Base-by-base conservation (phyloP, 139 green algal species). In the Chlamydomonas sphaeroides region DNA sequence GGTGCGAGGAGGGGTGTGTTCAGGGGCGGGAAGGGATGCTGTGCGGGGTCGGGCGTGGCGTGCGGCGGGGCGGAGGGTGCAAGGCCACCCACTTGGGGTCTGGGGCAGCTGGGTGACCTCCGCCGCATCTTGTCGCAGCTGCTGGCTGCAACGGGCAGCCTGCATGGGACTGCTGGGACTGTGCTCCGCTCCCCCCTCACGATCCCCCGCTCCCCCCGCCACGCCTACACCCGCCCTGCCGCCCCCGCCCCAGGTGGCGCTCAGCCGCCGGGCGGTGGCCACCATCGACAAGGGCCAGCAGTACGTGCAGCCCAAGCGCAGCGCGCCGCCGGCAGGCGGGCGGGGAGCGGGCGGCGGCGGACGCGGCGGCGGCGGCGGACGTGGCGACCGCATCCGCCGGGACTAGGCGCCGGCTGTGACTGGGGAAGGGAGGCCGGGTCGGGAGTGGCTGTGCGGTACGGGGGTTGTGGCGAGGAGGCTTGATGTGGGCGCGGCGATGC, bases 331-430 rank as follows among this genome's bases (percentile, higher is more conserved):
- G 32, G 32, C 35, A 18, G 51, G 51, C 59, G n/a, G n/a, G 11
- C n/a, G n/a, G 1, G 59, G 59, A 30, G 59, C 30, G 30, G n/a
- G 59, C 1, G 11, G n/a, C 30, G 59, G 59, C 59, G 11, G 59
- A 2, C 30, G 59, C 59, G 49, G 71, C 26, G 51, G 71, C 7
- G 51, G 71, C 7, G 35, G 71, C 21, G 32, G 69, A 32, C 48
- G 69, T 32, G 48, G 48, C 39, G 71, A 78, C 33, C 71, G 71
- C 33, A 41, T 39, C 23, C 71, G 71, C 21, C 51, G 71, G 7
- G 30, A 39, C 48, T 78, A 63, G n/a, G n/a, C n/a, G n/a, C n/a
- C n/a, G n/a, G n/a, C n/a, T n/a, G n/a, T n/a, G n/a, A n/a, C n/a
- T n/a, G n/a, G n/a, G n/a, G n/a, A n/a, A n/a, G n/a, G n/a, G n/a